Conservation (phyloP, 179 eudicot species). For the Patellifolia procumbens region DNA sequence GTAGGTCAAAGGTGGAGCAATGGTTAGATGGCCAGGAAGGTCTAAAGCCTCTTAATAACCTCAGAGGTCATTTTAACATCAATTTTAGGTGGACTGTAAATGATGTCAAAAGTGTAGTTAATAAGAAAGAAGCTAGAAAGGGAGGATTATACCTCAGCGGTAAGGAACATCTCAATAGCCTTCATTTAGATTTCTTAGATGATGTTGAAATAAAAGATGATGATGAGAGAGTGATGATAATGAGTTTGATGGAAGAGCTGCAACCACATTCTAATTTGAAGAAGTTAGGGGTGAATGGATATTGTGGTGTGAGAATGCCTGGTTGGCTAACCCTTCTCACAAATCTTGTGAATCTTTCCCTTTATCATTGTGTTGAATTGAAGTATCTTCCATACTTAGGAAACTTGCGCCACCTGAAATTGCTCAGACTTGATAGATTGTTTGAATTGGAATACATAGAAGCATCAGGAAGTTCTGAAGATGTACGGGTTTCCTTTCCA, state of each 20-base stretch:
- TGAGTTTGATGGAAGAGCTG: slow-evolving; percentile 15
- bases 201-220: too few relatives aligned
- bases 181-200: neutral
- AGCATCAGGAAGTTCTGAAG: neutral
- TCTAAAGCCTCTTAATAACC: neutral
- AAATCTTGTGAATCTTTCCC: neutral
- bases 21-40: neutral
- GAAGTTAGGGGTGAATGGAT: neutral
- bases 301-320: slow-evolving; percentile 14
- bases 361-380: neutral
- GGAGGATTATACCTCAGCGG: slow-evolving; percentile 4
- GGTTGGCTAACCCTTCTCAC: slow-evolving; percentile 19
- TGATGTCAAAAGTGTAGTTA: neutral
- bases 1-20: neutral
- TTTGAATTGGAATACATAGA: slow-evolving; percentile 17
- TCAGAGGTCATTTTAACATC: neutral
- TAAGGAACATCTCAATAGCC: slow-evolving; percentile 10
- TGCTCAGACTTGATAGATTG: too few relatives aligned
- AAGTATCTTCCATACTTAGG: too few relatives aligned
- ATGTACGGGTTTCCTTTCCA: neutral
- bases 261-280: slow-evolving; percentile 29
- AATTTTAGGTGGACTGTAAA: neutral
- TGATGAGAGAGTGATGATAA: neutral
- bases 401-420: too few relatives aligned
- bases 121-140: neutral